Evolutionary conservation across 2,329 filamentous ascomycete genomes (phyloP).

Genomic region (Fusarium pseudonygamai): DNA sequence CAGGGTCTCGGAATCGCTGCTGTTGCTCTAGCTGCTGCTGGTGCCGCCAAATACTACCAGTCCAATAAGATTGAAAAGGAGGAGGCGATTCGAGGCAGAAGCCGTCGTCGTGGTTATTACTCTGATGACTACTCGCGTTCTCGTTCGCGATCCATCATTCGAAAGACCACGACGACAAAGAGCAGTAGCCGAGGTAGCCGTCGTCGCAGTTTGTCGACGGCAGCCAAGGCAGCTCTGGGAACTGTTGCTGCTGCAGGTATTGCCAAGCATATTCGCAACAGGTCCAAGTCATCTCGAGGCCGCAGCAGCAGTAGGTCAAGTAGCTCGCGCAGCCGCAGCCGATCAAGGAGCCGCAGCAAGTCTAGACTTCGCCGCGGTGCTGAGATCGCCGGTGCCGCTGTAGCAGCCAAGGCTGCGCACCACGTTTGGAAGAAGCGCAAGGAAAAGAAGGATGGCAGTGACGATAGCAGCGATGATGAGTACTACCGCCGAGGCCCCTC

Average conservation of each 20-base stretch:
- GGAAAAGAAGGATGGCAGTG: slow-evolving; percentile 64
- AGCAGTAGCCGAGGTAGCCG: slow-evolving; percentile 48
- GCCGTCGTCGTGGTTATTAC: slow-evolving; percentile 55
- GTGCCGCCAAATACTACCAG: slow-evolving; percentile 72
- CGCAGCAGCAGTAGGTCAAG: slow-evolving; percentile 36
- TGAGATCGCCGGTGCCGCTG: slow-evolving; percentile 68
- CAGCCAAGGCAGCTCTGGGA: slow-evolving; percentile 67
- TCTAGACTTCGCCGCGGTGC: slow-evolving; percentile 63
- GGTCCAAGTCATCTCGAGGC: slow-evolving; percentile 55
- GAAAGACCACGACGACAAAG: slow-evolving; percentile 50
- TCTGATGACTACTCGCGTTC: slow-evolving; percentile 57
- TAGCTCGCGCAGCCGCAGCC: slow-evolving; percentile 34
- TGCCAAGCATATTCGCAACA: slow-evolving; percentile 65
- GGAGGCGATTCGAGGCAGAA: slow-evolving; percentile 65
- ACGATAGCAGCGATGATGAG: slow-evolving; percentile 48
- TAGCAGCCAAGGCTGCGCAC: slow-evolving; percentile 68
- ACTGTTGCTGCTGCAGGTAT: slow-evolving; percentile 67
- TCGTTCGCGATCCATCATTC: slow-evolving; percentile 54
- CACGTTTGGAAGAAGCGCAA: slow-evolving; percentile 69
- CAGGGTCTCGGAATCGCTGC: no score
- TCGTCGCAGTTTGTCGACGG: slow-evolving; percentile 57
- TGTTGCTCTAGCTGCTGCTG: slow-evolving; percentile 70
- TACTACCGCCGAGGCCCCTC: slow-evolving; percentile 49
- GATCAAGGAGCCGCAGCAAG: slow-evolving; percentile 52
- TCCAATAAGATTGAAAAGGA: slow-evolving; percentile 69